Evolutionary conservation across 78 protist genomes (phyloP).

Genomic region (Bigelowiella natans): DNA sequence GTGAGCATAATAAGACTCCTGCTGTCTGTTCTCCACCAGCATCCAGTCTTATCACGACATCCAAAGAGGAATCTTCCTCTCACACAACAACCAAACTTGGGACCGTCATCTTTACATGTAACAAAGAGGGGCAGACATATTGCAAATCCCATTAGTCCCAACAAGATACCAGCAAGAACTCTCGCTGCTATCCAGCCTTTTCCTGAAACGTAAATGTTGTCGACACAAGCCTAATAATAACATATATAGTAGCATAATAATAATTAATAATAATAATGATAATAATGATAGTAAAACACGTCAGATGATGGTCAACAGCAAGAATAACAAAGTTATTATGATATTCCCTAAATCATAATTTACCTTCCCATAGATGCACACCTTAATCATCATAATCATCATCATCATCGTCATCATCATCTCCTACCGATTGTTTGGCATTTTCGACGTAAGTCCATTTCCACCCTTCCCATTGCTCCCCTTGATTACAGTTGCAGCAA

Average conservation of each 20-base stretch:
- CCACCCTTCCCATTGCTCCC: neutral
- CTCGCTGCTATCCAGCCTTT: neutral
- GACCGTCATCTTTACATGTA: neutral
- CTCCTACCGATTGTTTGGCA: neutral
- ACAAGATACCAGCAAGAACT: neutral
- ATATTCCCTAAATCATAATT: too few relatives aligned
- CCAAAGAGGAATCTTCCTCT: neutral
- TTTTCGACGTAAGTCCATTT: neutral
- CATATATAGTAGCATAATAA: too few relatives aligned
- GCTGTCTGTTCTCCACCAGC: neutral
- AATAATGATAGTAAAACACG: too few relatives aligned
- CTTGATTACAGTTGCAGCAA: neutral
- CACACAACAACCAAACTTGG: neutral
- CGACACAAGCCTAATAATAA: too few relatives aligned
- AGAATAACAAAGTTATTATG: too few relatives aligned
- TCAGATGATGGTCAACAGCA: too few relatives aligned
- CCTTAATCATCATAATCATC: too few relatives aligned
- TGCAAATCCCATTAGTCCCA: neutral
- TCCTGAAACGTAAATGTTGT: neutral
- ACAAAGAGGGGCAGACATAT: neutral
- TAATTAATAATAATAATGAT: too few relatives aligned
- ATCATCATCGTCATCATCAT: too few relatives aligned
- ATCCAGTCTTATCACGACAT: neutral
- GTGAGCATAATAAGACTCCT: neutral
- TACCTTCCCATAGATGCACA: too few relatives aligned